Evolutionary conservation across 331 rosid genomes (phyloP), one percentile per base, ranked within the genome.

Genomic region (Quercus tomentella): DNA sequence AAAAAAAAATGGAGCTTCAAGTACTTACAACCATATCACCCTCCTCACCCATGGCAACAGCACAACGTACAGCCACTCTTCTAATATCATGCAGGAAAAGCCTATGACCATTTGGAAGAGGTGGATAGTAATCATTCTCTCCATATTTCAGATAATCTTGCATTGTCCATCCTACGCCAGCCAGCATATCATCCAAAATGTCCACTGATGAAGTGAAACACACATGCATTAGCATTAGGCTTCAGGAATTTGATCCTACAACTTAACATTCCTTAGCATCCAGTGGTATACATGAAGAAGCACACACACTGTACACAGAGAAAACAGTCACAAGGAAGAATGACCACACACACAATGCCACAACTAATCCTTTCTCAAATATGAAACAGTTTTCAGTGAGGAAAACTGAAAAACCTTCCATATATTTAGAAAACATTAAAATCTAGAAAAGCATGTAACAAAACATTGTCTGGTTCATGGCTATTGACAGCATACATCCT

Each of bases 41-140:
- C 87, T 93, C 99, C 89, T 95, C 99, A 17, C 98, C 98, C 98
- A 95, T 93, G 83, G 99, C 99, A 83, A 95, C 98, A 21, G 97
- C 93, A 86, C 92, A 91, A 56, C 99, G 96, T 75, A 93, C 98
- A 56, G 94, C 97, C 56, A 91, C 96, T 81, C 92, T 81, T 88
- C 97, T 88, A 66, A 95, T 88, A 83, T 93, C 99, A 86, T 95
- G 98, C 69, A 93, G 89, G 85, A 95, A 95, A 77, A 95, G 84
- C 85, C 98, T 88, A 78, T 93, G 94, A 70, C 98, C 98, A 84
- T 95, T 95, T 30, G 91, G 81, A 84, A 93, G 98, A 84, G 97
- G 98, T 10, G 99, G 99, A 33, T 93, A 93, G 91, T 95, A 93
- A 84, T 95, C 98, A 84, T 91, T 86, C 81, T 93, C 97, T 23